These are phyloP conservation scores for Neocucurbitaria cava DNA, from an alignment of 2,329 filamentous ascomycete genomes.

Conservation along the genomic window DNA sequence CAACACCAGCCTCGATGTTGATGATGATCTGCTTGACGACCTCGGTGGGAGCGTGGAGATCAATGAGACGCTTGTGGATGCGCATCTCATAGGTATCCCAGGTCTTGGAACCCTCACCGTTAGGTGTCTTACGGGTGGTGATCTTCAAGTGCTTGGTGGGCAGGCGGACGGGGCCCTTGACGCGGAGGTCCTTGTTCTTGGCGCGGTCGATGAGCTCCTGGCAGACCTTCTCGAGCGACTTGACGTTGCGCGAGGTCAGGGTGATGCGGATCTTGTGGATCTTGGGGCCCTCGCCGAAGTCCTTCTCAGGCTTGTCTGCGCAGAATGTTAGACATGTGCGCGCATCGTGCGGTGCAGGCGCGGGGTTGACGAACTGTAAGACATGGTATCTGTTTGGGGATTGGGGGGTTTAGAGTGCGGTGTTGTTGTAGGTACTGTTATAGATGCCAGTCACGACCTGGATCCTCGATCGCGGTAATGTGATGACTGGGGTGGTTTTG, in stretches of 20 bases:
- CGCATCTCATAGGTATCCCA: constrained; percentile 99
- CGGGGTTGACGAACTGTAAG: constrained; percentile 39
- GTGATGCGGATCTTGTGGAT: constrained; percentile 99
- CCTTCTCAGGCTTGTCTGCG: constrained; percentile 83
- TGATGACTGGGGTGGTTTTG: constrained; percentile 56
- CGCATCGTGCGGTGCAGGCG: background rate
- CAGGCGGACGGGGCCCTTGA: constrained; percentile 97
- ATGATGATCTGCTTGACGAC: constrained; percentile 96
- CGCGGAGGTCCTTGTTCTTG: constrained; percentile 96
- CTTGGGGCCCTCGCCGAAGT: constrained; percentile 91
- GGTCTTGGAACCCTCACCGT: constrained; percentile 99
- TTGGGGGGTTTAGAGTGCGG: constrained; percentile 19
- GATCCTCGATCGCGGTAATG: constrained; percentile 58
- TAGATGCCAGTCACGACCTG: constrained; percentile 56
- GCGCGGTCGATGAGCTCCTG: constrained; percentile 97
- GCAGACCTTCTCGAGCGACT: constrained; percentile 88
- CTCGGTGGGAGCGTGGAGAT: constrained; percentile 98
- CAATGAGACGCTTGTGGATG: constrained; percentile 98
- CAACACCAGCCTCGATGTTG: constrained; percentile 93
- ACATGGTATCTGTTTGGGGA: constrained; percentile 38
- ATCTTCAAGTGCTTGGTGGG: constrained; percentile 97
- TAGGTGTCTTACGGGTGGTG: constrained; percentile 98
- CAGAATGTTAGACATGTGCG: constrained; percentile 15
- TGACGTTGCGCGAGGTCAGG: constrained; percentile 92
- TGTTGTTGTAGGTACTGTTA: constrained; percentile 26